Percentiles rank a stretch among this genome's conserved stretches.
Evolutionary conservation across 805 yeast species (phyloP).

Genomic region (Candida endomychidarum): DNA sequence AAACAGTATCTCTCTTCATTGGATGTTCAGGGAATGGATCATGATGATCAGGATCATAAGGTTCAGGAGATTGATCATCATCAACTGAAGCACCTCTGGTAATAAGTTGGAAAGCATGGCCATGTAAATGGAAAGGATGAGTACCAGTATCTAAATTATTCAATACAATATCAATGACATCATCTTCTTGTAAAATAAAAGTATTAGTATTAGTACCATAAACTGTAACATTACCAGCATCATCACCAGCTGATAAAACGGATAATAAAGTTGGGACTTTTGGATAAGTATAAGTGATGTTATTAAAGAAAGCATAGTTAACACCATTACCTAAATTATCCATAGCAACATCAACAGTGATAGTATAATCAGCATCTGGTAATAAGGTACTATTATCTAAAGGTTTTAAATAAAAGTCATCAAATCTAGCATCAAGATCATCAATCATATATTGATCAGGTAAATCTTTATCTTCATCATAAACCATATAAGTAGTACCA

Average conservation of each 20-base stretch:
- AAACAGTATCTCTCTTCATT: slow-evolving; percentile 67
- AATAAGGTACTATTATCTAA: slow-evolving; percentile 47
- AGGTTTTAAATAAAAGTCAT: slow-evolving; percentile 79
- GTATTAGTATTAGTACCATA: slow-evolving; percentile 74
- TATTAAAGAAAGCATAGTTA: slow-evolving; percentile 75
- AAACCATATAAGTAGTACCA: slow-evolving; percentile 56
- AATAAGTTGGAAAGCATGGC: slow-evolving; percentile 66
- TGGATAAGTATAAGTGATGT: slow-evolving; percentile 62
- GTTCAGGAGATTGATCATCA: slow-evolving; percentile 54
- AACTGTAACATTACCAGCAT: slow-evolving; percentile 55
- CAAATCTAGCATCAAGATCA: slow-evolving; percentile 46
- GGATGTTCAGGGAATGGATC: slow-evolving; percentile 58
- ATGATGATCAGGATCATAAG: slow-evolving; percentile 36
- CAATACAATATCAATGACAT: slow-evolving; percentile 71
- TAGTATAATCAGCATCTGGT: slow-evolving; percentile 61
- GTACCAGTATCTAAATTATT: slow-evolving; percentile 79
- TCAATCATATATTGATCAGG: slow-evolving; percentile 25
- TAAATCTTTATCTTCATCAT: slow-evolving; percentile 33
- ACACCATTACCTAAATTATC: slow-evolving; percentile 71
- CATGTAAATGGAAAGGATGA: slow-evolving; percentile 80
- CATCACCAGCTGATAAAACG: slow-evolving; percentile 59
- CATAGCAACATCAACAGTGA: slow-evolving; percentile 61
- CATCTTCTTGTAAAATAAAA: slow-evolving; percentile 56
- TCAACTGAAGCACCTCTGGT: slow-evolving; percentile 50
- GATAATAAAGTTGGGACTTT: slow-evolving; percentile 70